Base-by-base conservation (phyloP, 1,139 yeast genomes). In the Candida tropicalis region DNA sequence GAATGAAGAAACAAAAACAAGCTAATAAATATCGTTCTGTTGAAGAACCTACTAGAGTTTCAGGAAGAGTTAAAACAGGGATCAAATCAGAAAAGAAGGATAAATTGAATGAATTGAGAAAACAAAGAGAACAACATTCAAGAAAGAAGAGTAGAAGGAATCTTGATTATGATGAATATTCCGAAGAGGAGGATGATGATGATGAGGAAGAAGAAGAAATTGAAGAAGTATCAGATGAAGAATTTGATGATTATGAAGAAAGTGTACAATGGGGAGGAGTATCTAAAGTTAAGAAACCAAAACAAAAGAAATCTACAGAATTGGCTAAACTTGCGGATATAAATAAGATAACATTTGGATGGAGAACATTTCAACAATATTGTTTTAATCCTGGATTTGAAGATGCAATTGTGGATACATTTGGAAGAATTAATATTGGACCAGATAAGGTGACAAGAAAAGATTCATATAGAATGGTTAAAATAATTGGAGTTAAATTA, bases 331-430 rank as follows among this genome's bases (percentile, higher is more conserved):
- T 79, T 17, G 71, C 66, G 12, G 96, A 87, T 57, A 68, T 90
- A 44, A 87, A 87, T 60, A 78, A 78, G 45, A 71, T 87, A 27
- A 75, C 84, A 48, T 78, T 93, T 39, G 96, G 97, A 10, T 82
- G 97, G 59, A 73, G 87, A 7, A 77, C 83, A 53, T 77, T 90
- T 44, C 77, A 83, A 42, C 84, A 85, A 59, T 88, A 75, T 60
- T 82, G 93, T 60, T 90, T 84, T 62, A 84, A 90, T 63, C 90
- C 93, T 7, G 90, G 82, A 23, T 91, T 93, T 62, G 82, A 78
- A 42, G 82, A 79, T 17, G 75, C 79, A 1, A 77, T 87, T 11
- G 70, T 78, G 29, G 95, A 89, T 20, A 81, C 95, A 36, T 89
- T 75, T 62, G 95, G 93, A 26, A 79, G 91, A 52, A 82, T 93